phyloP scores from a whole-genome alignment of 257 asterid species.

The Lantana camara region DNA sequence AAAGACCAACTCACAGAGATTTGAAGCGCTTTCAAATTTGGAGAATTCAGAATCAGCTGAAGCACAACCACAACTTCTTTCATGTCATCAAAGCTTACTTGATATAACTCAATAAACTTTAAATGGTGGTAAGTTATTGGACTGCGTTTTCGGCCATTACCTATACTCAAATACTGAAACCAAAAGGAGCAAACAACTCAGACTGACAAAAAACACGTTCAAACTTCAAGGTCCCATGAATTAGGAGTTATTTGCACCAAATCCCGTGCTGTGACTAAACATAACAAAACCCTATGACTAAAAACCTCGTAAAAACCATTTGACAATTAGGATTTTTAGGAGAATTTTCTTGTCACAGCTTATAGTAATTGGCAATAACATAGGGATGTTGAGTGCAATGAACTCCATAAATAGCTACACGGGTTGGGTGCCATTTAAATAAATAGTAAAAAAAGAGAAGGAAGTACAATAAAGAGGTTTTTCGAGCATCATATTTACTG shows the following conservation, averaged over 20 bases:
- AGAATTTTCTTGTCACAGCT: no score
- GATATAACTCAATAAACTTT: slow-evolving; percentile 73
- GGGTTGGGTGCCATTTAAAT: no score
- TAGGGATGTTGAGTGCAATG: no score
- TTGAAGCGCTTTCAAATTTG: slow-evolving; percentile 66
- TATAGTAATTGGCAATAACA: no score
- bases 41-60: slow-evolving; percentile 74
- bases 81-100: slow-evolving; percentile 80
- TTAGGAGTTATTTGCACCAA: no score
- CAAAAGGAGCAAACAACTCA: slow-evolving; percentile 25
- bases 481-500: not conserved
- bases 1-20: slow-evolving; percentile 59
- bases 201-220: not conserved
- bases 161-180: slow-evolving; percentile 73
- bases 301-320: no score
- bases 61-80: slow-evolving; percentile 74
- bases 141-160: slow-evolving; percentile 44
- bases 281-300: no score
- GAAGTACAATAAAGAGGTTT: no score
- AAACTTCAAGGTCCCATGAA: not conserved
- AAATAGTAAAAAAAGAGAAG: no score
- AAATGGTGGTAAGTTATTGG: slow-evolving; percentile 51
- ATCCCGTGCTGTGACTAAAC: no score
- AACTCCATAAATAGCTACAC: no score
- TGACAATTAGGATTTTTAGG: no score